phyloP scores from a whole-genome alignment of 352 stramenopile species.

The Phytophthora idaei region DNA sequence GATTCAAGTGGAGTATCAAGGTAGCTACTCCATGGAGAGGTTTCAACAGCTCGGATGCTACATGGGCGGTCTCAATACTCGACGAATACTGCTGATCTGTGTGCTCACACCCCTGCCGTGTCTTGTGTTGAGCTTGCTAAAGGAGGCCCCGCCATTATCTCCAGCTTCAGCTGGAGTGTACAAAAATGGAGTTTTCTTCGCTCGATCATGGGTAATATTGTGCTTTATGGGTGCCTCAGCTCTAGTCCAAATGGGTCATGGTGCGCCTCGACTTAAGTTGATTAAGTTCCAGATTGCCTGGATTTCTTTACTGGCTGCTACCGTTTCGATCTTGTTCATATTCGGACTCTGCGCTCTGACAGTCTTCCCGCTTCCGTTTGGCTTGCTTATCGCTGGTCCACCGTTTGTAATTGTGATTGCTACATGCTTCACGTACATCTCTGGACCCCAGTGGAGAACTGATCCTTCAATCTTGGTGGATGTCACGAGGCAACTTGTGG shows the following conservation, averaged over 20 bases:
- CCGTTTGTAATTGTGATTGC: slow-evolving; percentile 15
- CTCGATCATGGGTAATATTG: slow-evolving; percentile 19
- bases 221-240: slow-evolving; percentile 20
- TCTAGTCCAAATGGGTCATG: slow-evolving; percentile 18
- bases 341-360: slow-evolving; percentile 22
- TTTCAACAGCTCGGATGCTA: slow-evolving; percentile 13
- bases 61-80: neutral
- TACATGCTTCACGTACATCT: slow-evolving; percentile 25
- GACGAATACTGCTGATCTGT: slow-evolving; percentile 15
- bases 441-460: slow-evolving; percentile 6
- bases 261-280: slow-evolving; percentile 16
- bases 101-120: slow-evolving; percentile 40
- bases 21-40: slow-evolving; percentile 24
- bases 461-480: slow-evolving; percentile 16
- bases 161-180: slow-evolving; percentile 26
- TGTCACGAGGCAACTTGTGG: slow-evolving; percentile 22
- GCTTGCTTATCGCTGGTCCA: slow-evolving; percentile 29
- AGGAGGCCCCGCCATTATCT: slow-evolving; percentile 36
- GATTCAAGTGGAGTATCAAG: slow-evolving; percentile 32
- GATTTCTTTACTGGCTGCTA: slow-evolving; percentile 14
- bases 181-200: slow-evolving; percentile 44
- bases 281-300: slow-evolving; percentile 6
- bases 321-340: slow-evolving; percentile 18
- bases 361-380: slow-evolving; percentile 49
- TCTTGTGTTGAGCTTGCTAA: slow-evolving; percentile 33